Percentiles rank a stretch among this genome's conserved stretches.
Evolutionary conservation across 805 yeast species (phyloP).

Genomic region (Torulaspora indica): DNA sequence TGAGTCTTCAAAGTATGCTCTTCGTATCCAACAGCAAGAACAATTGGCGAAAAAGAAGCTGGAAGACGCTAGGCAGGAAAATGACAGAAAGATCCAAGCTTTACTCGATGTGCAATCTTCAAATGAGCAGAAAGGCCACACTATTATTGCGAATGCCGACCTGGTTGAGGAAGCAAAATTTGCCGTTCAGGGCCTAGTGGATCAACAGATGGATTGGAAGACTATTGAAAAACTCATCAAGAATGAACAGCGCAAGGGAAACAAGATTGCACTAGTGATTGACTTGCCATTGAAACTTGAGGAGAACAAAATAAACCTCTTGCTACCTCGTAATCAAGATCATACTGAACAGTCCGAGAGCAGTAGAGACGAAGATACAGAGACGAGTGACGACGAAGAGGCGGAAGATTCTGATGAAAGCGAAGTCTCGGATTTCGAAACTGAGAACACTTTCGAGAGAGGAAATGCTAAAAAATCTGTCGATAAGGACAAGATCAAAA

Average conservation of each 20-base stretch:
- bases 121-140: constrained; percentile 65
- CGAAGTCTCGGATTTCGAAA: constrained; percentile 20
- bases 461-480: constrained; percentile 9
- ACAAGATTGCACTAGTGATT: constrained; percentile 57
- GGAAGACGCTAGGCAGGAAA: constrained; percentile 69
- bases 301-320: constrained; percentile 58
- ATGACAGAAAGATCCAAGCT: constrained; percentile 61
- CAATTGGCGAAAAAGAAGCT: constrained; percentile 69
- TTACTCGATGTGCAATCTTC: constrained; percentile 57
- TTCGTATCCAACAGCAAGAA: constrained; percentile 71
- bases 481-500: constrained; percentile 38
- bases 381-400: background rate
- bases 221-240: constrained; percentile 72
- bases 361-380: constrained; percentile 16
- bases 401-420: constrained; percentile 15
- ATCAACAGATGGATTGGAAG: constrained; percentile 92
- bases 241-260: constrained; percentile 64
- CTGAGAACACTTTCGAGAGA: constrained; percentile 13
- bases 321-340: constrained; percentile 36
- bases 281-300: constrained; percentile 63
- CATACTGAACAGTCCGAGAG: constrained; percentile 36
- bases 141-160: constrained; percentile 64
- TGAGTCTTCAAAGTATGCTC: constrained; percentile 72
- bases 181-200: constrained; percentile 61
- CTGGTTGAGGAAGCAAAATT: constrained; percentile 65